Base-by-base conservation (phyloP, 352 stramenopile genomes). In the Thalassiosira delicatula region DNA sequence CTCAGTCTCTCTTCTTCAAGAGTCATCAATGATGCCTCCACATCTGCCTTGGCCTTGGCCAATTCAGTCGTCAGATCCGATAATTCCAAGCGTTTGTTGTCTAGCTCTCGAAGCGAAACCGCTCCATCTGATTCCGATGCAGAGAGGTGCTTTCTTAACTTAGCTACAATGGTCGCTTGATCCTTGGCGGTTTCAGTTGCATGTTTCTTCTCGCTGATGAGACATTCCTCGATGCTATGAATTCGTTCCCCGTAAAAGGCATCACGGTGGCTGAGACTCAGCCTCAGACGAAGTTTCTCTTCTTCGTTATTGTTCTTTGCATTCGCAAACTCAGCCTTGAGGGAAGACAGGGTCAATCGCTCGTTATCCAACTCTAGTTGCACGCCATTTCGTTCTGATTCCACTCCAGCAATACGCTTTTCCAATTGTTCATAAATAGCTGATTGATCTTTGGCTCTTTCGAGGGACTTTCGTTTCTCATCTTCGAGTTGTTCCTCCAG, bases 61-160 rank as follows among this genome's bases (percentile, higher is more conserved):
- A 53, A 53, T 7, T 53, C 44, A 2, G 44, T 19, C 9, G 44
- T 19, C 17, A 53, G 44, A 4, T 9, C 19, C 3, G 44, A 53
- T 4, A 23, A 19, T 53, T 2, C 19, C 19, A 23, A 53, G 9
- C 23, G 44, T 53, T 53, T 23, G 9, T 53, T 53, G 9, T 79
- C 44, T 27, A 72, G 29, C 11, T 79, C 30, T 62, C 65, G 71
- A 72, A 19, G 71, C 25, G 30, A 23, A 57, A 12, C 56, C 44
- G 66, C 66, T 63, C 74, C 30, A 40, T 76, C 63, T 42, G 65
- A 62, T 76, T 82, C 57, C 12, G 46, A 30, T 32, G 9, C 27
- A 57, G 23, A 23, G 33, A 66, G 54, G 30, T 30, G 60, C n/a
- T n/a, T 27, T 30, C 61, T 19, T 5, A 35, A 72, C 14, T 65